Conservation (phyloP, 768 basidiomycete species). For the Mycena pura region DNA sequence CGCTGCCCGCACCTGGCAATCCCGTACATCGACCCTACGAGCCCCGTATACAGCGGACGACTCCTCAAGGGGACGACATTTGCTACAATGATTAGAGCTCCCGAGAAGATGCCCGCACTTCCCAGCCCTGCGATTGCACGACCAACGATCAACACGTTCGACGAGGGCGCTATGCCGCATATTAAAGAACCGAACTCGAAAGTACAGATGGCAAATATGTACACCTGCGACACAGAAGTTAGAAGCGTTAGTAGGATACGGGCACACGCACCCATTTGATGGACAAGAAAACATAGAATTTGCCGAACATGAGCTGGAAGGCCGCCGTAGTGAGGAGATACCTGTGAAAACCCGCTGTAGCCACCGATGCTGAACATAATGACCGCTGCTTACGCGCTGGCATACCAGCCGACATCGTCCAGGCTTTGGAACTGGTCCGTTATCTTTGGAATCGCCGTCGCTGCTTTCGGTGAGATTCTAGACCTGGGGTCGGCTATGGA, state of each 20-base stretch:
- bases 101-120: conserved; percentile 41
- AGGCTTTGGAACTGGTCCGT: conserved; percentile 39
- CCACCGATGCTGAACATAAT: conserved; percentile 18
- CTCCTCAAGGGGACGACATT: conserved; percentile 35
- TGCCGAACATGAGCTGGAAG: conserved; percentile 30
- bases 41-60: conserved; percentile 43
- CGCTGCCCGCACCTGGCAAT: no score
- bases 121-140: conserved; percentile 54
- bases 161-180: conserved; percentile 42
- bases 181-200: conserved; percentile 54
- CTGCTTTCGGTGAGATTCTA: not conserved
- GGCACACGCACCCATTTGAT: conserved; percentile 17
- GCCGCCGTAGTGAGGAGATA: conserved; percentile 8
- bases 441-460: conserved; percentile 37
- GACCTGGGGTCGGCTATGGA: no score
- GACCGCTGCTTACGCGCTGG: conserved; percentile 32
- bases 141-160: conserved; percentile 46
- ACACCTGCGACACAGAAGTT: not conserved
- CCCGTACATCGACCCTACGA: conserved; percentile 40
- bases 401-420: conserved; percentile 29
- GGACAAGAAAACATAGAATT: conserved; percentile 28
- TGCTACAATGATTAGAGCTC: conserved; percentile 33
- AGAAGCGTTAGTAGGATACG: not conserved
- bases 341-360: not conserved
- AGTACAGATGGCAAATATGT: conserved; percentile 33